phyloP scores from a whole-genome alignment of 1,139 yeast genomes.

The Lipomyces yarrowii region DNA sequence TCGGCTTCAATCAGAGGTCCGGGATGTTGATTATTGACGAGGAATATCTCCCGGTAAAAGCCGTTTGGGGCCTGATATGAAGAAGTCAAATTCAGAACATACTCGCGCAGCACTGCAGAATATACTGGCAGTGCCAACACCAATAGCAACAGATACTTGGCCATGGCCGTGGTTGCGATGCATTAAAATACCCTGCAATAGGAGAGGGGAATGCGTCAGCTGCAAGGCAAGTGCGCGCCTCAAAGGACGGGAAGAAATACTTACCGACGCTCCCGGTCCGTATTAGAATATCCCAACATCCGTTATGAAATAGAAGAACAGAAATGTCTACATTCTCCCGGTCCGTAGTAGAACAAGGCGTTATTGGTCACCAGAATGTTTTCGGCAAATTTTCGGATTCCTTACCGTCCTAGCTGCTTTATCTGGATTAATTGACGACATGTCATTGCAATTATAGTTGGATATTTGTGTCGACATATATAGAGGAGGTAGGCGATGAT shows the following conservation, averaged over 20 bases:
- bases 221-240: not conserved
- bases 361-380: too few relatives aligned
- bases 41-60: conserved; percentile 39
- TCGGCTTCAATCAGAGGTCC: conserved; percentile 70
- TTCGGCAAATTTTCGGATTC: not conserved
- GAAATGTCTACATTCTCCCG: too few relatives aligned
- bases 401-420: not conserved
- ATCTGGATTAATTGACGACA: not conserved
- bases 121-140: not conserved
- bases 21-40: conserved; percentile 56
- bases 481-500: not conserved
- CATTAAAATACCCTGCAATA: not conserved
- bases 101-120: not conserved
- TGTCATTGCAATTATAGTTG: not conserved
- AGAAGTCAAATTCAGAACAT: conserved; percentile 28
- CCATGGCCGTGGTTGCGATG: not conserved
- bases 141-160: not conserved
- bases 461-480: not conserved
- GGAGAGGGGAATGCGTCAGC: not conserved
- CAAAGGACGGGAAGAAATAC: not conserved
- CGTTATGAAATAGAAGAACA: too few relatives aligned
- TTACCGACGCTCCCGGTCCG: not conserved
- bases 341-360: too few relatives aligned
- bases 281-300: not conserved
- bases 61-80: conserved; percentile 40